Evolutionary conservation across 108 stramenopile species (phyloP), one percentile per base, ranked within the genome.

Genomic region (Fistulifera pelliculosa): DNA sequence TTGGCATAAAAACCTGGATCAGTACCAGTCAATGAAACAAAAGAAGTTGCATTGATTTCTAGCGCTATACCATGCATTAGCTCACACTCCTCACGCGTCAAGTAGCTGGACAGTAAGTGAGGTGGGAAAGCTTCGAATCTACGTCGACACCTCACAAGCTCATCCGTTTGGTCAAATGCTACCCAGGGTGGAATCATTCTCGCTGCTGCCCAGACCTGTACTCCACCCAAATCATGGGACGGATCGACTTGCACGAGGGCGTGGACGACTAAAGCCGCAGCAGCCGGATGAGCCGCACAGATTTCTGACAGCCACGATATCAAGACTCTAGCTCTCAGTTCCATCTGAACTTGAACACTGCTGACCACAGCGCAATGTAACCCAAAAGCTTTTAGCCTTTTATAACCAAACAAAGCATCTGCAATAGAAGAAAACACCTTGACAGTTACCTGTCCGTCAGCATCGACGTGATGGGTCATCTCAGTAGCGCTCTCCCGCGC

Each of bases 381-480:
- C n/a, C 87, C 91, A 11, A 68, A 55, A 24, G 65, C 58, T 16
- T 87, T 85, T 15, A 92, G 60, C 21, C 76, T 62, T 25, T 65
- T 52, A 60, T 73, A 91, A 26, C 90, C 90, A 39, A 69, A 65
- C 49, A 85, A 68, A 2, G 86, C 86, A 19, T 68, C 56, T n/a
- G 67, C 47, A n/a, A 85, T 40, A 2, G 75, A 71, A 23, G 63
- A 52, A 52, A 70, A 92, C 11, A 38, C 55, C 25, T 79, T 80
- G 19, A 88, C 84, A 10, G 68, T 49, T 26, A 92, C 86, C 64
- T 87, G 86, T 14, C 90, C 90, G 56, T 92, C 84, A 24, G 80
- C 54, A 56, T 92, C 86, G 8, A 92, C 90, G 47, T 76, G 77
- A 19, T 81, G 81, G 2, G 90, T 92, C 60, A 85, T 76, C 23